Evolutionary conservation across 768 basidiomycete genomes (phyloP).

Genomic region (Auricularia heimuer): DNA sequence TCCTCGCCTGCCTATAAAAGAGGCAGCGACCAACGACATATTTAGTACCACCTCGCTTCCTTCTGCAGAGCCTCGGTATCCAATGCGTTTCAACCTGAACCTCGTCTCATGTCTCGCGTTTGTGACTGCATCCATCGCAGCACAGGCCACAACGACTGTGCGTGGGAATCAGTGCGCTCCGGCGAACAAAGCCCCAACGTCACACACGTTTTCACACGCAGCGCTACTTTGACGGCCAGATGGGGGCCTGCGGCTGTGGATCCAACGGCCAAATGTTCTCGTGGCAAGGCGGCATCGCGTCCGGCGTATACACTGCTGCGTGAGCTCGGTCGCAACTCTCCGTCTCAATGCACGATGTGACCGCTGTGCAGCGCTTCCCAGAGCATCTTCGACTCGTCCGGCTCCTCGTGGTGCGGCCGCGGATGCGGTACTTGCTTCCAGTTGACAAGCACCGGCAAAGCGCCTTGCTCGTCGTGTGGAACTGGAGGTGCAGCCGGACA

Average conservation of each 20-base stretch:
- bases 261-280: background rate
- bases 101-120: background rate
- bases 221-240: slow-evolving; percentile 3
- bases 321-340: background rate
- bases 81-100: background rate
- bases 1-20: too few species aligned
- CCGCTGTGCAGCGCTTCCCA: background rate
- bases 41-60: too few species aligned
- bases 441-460: background rate
- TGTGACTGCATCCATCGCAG: background rate
- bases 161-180: background rate
- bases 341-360: background rate
- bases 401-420: background rate
- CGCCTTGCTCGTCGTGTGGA: slow-evolving; percentile 1
- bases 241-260: background rate
- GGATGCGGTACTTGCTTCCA: slow-evolving; percentile 4
- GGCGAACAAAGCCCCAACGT: background rate
- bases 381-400: background rate
- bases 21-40: too few species aligned
- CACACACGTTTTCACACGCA: background rate
- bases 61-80: too few species aligned
- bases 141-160: slow-evolving; percentile 3
- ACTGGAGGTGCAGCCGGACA: background rate
- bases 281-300: background rate
- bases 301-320: slow-evolving; percentile 4